Evolutionary conservation across 345 rosid genomes (phyloP).

Genomic region (Euclidium syriacum): DNA sequence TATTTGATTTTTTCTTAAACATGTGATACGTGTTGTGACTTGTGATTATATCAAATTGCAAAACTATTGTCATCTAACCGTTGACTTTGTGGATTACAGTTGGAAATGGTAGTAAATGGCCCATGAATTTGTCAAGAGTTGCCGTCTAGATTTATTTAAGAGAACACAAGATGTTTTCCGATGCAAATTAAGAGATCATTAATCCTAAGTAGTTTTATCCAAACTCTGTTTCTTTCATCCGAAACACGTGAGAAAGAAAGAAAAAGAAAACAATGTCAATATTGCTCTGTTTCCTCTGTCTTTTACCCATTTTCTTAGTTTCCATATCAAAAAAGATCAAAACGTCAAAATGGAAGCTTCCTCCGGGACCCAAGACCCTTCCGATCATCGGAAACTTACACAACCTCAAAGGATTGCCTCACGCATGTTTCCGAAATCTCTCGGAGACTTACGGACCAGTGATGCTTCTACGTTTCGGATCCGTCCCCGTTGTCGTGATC

Average conservation of each 20-base stretch:
- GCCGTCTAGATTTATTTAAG: too few species aligned
- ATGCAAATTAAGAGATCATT: too few species aligned
- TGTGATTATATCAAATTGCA: too few species aligned
- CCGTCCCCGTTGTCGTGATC: constrained; percentile 25
- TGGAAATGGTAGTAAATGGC: too few species aligned
- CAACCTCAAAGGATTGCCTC: constrained; percentile 29
- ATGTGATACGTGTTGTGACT: too few species aligned
- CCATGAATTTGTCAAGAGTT: too few species aligned
- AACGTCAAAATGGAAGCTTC: not conserved
- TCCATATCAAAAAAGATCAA: not conserved
- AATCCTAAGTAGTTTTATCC: too few species aligned
- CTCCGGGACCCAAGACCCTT: constrained; percentile 27
- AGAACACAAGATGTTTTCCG: too few species aligned
- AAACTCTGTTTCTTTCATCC: too few species aligned
- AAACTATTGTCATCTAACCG: too few species aligned
- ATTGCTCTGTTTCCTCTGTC: not conserved
- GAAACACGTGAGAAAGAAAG: not conserved
- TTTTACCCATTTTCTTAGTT: not conserved
- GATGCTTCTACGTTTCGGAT: constrained; percentile 34
- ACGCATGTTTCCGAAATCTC: constrained; percentile 17
- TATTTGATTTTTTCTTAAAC: too few species aligned
- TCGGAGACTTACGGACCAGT: constrained; percentile 37
- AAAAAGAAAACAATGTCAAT: not conserved
- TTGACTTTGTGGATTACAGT: too few species aligned
- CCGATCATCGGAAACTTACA: constrained; percentile 36